A percentile compares a stretch with the other conserved stretches of the same genome.
Evolutionary conservation across 495 filamentous ascomycete genomes (phyloP).

Genomic region (Aspergillus wentii): DNA sequence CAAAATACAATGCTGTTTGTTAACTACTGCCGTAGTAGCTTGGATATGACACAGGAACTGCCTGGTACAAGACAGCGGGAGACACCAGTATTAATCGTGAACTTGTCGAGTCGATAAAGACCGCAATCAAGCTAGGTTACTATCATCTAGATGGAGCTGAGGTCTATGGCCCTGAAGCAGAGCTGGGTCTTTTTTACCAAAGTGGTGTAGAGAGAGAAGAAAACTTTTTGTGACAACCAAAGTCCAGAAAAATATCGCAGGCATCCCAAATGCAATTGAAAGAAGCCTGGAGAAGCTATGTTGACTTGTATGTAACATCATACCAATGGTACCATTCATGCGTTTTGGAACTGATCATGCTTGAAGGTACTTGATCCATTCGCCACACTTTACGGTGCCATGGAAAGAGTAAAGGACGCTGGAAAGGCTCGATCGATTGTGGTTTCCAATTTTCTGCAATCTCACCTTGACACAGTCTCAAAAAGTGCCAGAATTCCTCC

Average conservation of each 20-base stretch:
- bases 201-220: constrained; percentile 46
- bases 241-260: constrained; percentile 42
- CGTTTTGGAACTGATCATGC: not conserved
- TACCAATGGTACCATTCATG: not conserved
- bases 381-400: constrained; percentile 56
- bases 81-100: constrained; percentile 9
- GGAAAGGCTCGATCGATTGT: no score
- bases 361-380: constrained; percentile 62
- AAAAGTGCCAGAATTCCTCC: no score
- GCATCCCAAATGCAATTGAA: constrained; percentile 54
- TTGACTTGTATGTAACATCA: constrained; percentile 52
- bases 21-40: no score
- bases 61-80: constrained; percentile 14
- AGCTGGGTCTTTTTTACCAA: constrained; percentile 43
- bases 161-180: constrained; percentile 9
- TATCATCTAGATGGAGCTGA: constrained; percentile 69
- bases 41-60: constrained; percentile 9
- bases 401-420: no score
- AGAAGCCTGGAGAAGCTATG: constrained; percentile 66
- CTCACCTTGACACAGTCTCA: no score
- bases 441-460: no score
- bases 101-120: constrained; percentile 47
- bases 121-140: constrained; percentile 60
- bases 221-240: constrained; percentile 71
- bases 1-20: no score